phyloP scores from a whole-genome alignment of 2,329 filamentous ascomycete species.

The Malbranchea zuffiana region DNA sequence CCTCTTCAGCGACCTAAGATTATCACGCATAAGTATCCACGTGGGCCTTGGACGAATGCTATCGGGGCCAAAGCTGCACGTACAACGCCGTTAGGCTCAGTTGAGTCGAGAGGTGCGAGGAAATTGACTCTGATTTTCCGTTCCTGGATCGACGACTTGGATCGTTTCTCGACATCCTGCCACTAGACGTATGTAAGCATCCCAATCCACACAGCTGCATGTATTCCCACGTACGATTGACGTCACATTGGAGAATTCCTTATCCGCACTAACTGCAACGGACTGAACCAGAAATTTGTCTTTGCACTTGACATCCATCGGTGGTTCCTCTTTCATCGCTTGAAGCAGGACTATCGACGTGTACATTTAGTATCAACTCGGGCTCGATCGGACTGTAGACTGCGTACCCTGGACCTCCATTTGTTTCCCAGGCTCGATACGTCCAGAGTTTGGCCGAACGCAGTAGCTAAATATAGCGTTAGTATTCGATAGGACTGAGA shows the following conservation, averaged over 20 bases:
- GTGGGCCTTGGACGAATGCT: not conserved
- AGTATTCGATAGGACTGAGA: slow-evolving; percentile 7
- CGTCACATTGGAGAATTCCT: slow-evolving; percentile 69
- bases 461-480: slow-evolving; percentile 61
- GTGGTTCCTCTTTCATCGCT: slow-evolving; percentile 92
- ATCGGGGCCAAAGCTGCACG: too few relatives aligned
- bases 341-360: slow-evolving; percentile 78
- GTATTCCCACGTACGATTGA: slow-evolving; percentile 55
- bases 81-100: slow-evolving; percentile 29
- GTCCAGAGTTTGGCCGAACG: slow-evolving; percentile 90
- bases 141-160: slow-evolving; percentile 73
- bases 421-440: slow-evolving; percentile 78
- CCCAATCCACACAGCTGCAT: not conserved
- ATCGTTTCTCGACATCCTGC: slow-evolving; percentile 58
- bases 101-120: slow-evolving; percentile 44
- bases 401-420: slow-evolving; percentile 81
- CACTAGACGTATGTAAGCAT: slow-evolving; percentile 46
- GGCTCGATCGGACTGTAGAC: too few relatives aligned
- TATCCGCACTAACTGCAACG: slow-evolving; percentile 68
- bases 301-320: slow-evolving; percentile 75
- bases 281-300: slow-evolving; percentile 98
- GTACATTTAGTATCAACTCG: not conserved
- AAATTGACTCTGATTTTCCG: slow-evolving; percentile 92
- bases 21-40: not conserved
- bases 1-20: slow-evolving; percentile 28